These are phyloP conservation scores for Ilex aquifolium DNA, from an alignment of 257 asterid genomes.

Conservation along the genomic window DNA sequence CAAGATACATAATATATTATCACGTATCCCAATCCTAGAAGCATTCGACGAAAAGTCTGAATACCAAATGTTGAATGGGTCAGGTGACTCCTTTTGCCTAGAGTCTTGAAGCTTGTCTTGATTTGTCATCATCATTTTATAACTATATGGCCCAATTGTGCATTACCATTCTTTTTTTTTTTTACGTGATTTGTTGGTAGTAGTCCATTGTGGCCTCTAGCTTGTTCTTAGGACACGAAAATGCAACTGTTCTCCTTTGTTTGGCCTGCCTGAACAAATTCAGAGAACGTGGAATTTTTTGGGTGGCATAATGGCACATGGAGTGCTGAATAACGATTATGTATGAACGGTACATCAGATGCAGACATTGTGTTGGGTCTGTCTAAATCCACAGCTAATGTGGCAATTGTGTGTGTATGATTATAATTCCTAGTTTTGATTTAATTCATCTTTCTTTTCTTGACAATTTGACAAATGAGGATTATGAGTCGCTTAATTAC, in stretches of 20 bases:
- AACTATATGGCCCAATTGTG: neutral
- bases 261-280: no score
- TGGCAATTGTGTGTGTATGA: no score
- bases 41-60: constrained; percentile 35
- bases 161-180: neutral
- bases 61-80: constrained; percentile 58
- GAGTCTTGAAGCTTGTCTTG: constrained; percentile 4
- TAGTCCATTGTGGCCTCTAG: neutral
- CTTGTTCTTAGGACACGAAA: neutral
- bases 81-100: constrained; percentile 35
- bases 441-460: no score
- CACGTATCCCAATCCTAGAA: constrained; percentile 50
- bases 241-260: neutral
- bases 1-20: constrained; percentile 56
- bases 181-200: neutral
- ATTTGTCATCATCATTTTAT: constrained; percentile 7
- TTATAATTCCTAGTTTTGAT: no score
- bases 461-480: no score
- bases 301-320: no score
- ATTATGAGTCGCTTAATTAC: no score
- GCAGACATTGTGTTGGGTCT: no score
- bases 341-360: no score
- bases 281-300: neutral
- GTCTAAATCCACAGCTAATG: no score
- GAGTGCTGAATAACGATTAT: no score